Percentiles rank a stretch among this genome's conserved stretches.
These are phyloP conservation scores for Colletotrichum destructivum DNA, from an alignment of 2,329 filamentous ascomycete species.

Conservation along the genomic window DNA sequence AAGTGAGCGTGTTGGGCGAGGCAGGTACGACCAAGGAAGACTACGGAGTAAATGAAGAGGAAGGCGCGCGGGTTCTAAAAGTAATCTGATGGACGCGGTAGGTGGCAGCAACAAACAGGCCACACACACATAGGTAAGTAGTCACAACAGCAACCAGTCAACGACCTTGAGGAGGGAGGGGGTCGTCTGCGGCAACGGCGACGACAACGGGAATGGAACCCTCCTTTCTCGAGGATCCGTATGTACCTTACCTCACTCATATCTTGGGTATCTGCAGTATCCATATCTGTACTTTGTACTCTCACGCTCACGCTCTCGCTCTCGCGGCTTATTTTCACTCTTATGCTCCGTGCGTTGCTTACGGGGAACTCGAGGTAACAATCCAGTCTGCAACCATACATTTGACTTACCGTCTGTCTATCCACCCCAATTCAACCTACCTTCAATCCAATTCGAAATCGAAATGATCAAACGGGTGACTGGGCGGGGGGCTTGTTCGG, in stretches of 20 bases:
- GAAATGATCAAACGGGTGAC: constrained; percentile 2
- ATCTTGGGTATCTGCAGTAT: background rate
- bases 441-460: constrained; percentile 9
- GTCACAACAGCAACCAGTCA: background rate
- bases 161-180: too few relatives aligned
- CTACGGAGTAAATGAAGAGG: background rate
- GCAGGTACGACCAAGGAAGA: constrained; percentile 4
- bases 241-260: background rate
- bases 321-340: background rate
- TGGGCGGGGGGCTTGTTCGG: background rate
- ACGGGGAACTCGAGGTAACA: constrained; percentile 26
- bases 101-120: constrained; percentile 28
- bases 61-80: constrained; percentile 19
- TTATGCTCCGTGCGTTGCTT: constrained; percentile 33
- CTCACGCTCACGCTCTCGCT: background rate
- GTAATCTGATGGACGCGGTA: constrained; percentile 26
- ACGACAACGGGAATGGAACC: constrained; percentile 17
- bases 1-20: constrained; percentile 9
- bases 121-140: background rate
- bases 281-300: background rate
- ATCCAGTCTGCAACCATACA: constrained; percentile 14
- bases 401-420: background rate
- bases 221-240: background rate
- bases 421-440: background rate
- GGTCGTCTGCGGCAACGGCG: too few relatives aligned